Base-by-base conservation (phyloP, 202 grass and related monocot species). In the Elaeis oleifera region DNA sequence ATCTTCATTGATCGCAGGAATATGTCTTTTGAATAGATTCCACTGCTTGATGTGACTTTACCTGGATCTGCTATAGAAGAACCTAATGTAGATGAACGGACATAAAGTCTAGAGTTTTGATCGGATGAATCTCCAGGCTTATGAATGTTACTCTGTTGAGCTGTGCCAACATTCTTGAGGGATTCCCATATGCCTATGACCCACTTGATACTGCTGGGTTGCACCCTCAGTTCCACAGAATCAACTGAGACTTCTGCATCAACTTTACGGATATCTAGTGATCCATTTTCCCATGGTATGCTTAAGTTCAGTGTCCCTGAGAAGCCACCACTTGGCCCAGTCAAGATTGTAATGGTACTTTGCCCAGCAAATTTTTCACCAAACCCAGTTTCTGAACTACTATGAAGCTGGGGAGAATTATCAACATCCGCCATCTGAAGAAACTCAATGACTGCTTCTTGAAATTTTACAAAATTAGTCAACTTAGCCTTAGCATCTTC, bases 221-320 rank as follows among this genome's bases (percentile, higher is more conserved):
- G 87, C 69, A 99, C 64, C 60, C 71, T 82, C 68, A 99, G 75
- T 75, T 99, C 78, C 58, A 99, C 67, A 54, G 82, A 74, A 76
- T 89, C 77, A 74, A 99, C 58, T 48, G 75, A 82, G 24, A 99
- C 71, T 75, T 92, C 75, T 56, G 94, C 88, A 67, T 99, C 82
- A 39, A 99, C 63, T 80, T 86, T 92, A 75, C 80, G 56, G 69
- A 89, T 81, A 65, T 85, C 85, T 62, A 92, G 79, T 58, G 61
- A 75, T 4, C 88, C 88, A 84, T 92, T 86, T 69, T 78, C 89
- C 94, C 94, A 99, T 54, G 94, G 94, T 58, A 92, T 92, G 76
- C 85, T 99, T 69, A 99, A 82, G 69, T 99, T 92, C 15, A 92
- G 50, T 16, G 72, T 75, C 28, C 88, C 94, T 4, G 88, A 92